Base-by-base conservation (phyloP, 202 grass and related monocot species). In the Elaeis oleifera region DNA sequence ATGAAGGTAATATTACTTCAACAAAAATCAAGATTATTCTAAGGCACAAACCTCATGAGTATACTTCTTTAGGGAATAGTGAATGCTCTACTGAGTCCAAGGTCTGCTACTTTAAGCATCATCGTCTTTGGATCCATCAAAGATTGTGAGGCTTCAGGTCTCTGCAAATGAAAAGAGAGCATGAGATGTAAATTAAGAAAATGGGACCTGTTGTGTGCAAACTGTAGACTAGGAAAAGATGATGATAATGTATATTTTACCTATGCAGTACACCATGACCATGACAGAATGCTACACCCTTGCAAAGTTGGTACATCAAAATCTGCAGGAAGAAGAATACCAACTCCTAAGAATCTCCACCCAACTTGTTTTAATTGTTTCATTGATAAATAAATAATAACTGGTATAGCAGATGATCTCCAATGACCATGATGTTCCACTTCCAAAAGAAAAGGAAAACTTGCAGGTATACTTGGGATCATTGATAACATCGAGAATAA, bases 91-190 rank as follows among this genome's bases (percentile, higher is more conserved):
- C 94, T 97, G 56, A 97, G 94, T 29, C 94, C 94, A 8, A 97
- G 82, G 62, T 97, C 94, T 0, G 94, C 94, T 7, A 97, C 86
- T 80, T 97, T 97, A 51, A 97, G 79, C 69, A 84, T 75, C 88
- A 92, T 81, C 23, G 84, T 97, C 77, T 88, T 86, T 25, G 80
- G 84, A 65, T 97, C 92, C 92, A 97, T 97, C 17, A 97, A 81
- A 97, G 84, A 77, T 97, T 97, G 65, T 97, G 88, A 6, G 92
- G 88, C 63, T 97, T 97, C 50, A 97, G 78, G 53, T 97, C 92
- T 17, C 80, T 83, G 56, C 52, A 49, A 50, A 64, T 53, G 39
- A 5, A 71, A 49, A 58, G 5, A 16, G 26, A 32, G 14, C 11
- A 0, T 49, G 13, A 2, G 54, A 6, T 17, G 3, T 7, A 7